phyloP scores from a whole-genome alignment of 176 grass and related monocot species.

The Avena atlantica region DNA sequence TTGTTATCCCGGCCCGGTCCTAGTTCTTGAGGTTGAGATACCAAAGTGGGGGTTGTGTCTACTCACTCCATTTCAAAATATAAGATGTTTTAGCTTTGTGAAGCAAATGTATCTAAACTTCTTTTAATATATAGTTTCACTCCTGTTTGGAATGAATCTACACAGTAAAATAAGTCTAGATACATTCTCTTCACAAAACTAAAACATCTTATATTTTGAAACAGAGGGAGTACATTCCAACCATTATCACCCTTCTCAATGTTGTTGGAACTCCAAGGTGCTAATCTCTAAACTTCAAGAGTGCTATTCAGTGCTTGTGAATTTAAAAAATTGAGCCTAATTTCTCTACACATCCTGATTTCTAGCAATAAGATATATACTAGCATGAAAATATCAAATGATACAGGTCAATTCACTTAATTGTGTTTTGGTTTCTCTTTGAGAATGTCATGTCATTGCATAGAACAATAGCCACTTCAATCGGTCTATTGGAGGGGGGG shows the following conservation, averaged over 20 bases:
- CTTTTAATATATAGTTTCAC: too few relatives aligned
- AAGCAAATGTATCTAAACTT: too few relatives aligned
- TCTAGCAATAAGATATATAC: neutral
- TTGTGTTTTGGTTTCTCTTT: constrained; percentile 78
- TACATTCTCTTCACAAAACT: too few relatives aligned
- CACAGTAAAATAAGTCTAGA: too few relatives aligned
- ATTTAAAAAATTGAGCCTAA: neutral
- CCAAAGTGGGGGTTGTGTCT: too few relatives aligned
- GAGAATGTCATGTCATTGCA: constrained; percentile 92
- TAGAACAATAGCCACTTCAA: constrained; percentile 75
- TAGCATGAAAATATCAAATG: constrained; percentile 10
- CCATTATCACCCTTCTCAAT: constrained; percentile 70
- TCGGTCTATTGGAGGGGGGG: constrained; percentile 66
- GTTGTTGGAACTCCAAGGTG: constrained; percentile 68
- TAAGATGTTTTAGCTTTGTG: too few relatives aligned
- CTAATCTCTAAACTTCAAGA: constrained; percentile 25
- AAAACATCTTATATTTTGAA: too few relatives aligned
- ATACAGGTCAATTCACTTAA: constrained; percentile 68
- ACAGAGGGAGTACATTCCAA: too few relatives aligned
- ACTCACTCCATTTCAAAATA: too few relatives aligned
- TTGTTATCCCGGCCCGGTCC: too few relatives aligned
- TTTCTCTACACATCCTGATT: neutral
- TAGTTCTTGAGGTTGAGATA: too few relatives aligned
- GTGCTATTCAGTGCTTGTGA: neutral
- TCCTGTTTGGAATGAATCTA: too few relatives aligned